These are phyloP conservation scores for Collybia mongolica DNA, from an alignment of 768 basidiomycete genomes.

Conservation along the genomic window DNA sequence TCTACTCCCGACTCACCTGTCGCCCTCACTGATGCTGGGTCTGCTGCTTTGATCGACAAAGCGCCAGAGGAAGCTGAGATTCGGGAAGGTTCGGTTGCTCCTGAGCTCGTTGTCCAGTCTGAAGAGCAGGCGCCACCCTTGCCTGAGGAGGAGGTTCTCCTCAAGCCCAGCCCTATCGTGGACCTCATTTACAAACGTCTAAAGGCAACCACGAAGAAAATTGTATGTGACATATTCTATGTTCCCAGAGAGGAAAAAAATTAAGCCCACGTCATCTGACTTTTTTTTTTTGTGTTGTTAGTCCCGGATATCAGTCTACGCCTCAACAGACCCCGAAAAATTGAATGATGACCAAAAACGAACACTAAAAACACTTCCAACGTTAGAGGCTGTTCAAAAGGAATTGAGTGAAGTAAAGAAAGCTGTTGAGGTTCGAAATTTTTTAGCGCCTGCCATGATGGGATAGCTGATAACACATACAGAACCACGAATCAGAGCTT, in stretches of 20 bases:
- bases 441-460: not conserved
- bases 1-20: constrained; percentile 47
- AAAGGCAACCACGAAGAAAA: constrained; percentile 79
- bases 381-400: constrained; percentile 75
- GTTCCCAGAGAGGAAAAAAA: not conserved
- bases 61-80: constrained; percentile 46
- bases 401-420: constrained; percentile 86
- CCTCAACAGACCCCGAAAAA: constrained; percentile 62
- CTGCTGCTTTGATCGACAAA: constrained; percentile 47
- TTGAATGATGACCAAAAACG: constrained; percentile 89
- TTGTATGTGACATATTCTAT: constrained; percentile 46
- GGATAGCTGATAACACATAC: not conserved
- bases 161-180: constrained; percentile 67
- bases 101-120: constrained; percentile 42
- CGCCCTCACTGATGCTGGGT: constrained; percentile 41
- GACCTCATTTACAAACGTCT: constrained; percentile 80
- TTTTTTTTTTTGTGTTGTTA: constrained; percentile 26
- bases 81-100: constrained; percentile 44
- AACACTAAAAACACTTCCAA: constrained; percentile 67
- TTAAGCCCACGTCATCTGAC: constrained; percentile 8
- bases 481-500: constrained; percentile 56
- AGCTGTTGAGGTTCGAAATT: constrained; percentile 65
- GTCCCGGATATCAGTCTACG: constrained; percentile 75
- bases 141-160: constrained; percentile 42
- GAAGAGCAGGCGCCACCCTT: constrained; percentile 38